Evolutionary conservation across 2,329 filamentous ascomycete species (phyloP).

Genomic region (Colletotrichum euphorbiae): DNA sequence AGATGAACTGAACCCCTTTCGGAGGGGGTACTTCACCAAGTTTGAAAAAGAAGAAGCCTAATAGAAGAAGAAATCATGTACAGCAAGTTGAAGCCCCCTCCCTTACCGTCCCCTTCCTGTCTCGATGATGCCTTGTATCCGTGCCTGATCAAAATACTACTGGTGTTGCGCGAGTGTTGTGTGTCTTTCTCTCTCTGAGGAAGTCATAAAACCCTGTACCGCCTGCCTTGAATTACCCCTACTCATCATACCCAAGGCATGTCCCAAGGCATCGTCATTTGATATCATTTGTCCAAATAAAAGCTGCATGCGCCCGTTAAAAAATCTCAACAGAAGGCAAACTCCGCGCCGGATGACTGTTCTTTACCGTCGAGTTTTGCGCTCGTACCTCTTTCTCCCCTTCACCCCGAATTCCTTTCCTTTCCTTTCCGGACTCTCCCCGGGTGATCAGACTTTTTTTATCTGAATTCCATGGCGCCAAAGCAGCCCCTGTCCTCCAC

Average conservation of each 20-base stretch:
- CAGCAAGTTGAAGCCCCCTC: constrained; percentile 20
- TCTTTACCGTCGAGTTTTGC: constrained; percentile 8
- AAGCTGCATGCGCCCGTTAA: constrained; percentile 8
- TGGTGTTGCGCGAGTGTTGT: constrained; percentile 4
- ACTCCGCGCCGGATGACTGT: constrained; percentile 24
- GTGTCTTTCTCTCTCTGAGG: constrained; percentile 1
- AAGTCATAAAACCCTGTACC: constrained; percentile 1
- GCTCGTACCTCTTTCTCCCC: constrained; percentile 16
- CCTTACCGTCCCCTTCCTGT: not conserved
- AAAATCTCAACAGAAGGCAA: not conserved
- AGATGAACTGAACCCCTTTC: constrained; percentile 71
- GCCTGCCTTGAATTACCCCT: constrained; percentile 15
- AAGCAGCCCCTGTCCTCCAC: constrained; percentile 87
- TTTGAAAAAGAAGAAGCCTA: constrained; percentile 55
- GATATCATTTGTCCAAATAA: constrained; percentile 35
- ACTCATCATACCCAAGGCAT: constrained; percentile 27
- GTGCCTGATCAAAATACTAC: constrained; percentile 29
- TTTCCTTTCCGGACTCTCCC: constrained; percentile 8
- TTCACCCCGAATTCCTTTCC: not conserved
- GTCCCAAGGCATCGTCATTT: constrained; percentile 31
- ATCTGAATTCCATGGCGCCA: constrained; percentile 84
- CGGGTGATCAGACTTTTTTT: constrained; percentile 38
- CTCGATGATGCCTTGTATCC: constrained; percentile 37
- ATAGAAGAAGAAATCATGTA: constrained; percentile 25
- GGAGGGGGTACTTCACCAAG: constrained; percentile 68